Conservation (phyloP, 805 yeast genomes). For the Wickerhamomyces queroliae region DNA sequence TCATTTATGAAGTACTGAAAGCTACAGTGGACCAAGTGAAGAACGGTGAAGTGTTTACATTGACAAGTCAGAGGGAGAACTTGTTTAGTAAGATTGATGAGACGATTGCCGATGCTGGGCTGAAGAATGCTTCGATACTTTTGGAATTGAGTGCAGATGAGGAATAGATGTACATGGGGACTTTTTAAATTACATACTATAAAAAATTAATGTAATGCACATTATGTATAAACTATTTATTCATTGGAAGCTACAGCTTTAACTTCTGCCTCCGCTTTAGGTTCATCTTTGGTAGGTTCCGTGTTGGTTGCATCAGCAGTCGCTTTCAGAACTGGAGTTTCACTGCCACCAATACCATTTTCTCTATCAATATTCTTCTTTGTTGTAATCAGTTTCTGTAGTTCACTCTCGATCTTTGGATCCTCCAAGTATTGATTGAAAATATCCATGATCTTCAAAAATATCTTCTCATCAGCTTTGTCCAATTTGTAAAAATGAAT, state of each 20-base stretch:
- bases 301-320: background rate
- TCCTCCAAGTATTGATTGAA: slow-evolving; percentile 35
- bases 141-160: slow-evolving; percentile 39
- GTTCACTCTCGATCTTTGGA: slow-evolving; percentile 29
- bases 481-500: slow-evolving; percentile 37
- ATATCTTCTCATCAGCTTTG: slow-evolving; percentile 31
- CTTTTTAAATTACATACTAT: no score
- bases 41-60: slow-evolving; percentile 40
- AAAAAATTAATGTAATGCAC: no score
- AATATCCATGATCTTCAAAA: slow-evolving; percentile 29
- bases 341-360: background rate
- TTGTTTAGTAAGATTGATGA: slow-evolving; percentile 45
- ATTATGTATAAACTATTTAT: no score
- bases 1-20: slow-evolving; percentile 65
- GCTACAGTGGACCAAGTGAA: slow-evolving; percentile 39
- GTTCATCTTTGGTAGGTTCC: background rate
- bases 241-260: background rate
- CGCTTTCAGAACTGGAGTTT: no score
- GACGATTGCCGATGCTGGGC: slow-evolving; percentile 68
- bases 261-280: background rate
- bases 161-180: background rate
- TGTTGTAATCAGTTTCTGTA: slow-evolving; percentile 30
- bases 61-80: slow-evolving; percentile 54
- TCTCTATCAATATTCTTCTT: slow-evolving; percentile 22
- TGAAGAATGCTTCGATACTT: slow-evolving; percentile 75